These are phyloP conservation scores for Boletus vinaceobasis DNA, from an alignment of 768 basidiomycete genomes.

Conservation along the genomic window DNA sequence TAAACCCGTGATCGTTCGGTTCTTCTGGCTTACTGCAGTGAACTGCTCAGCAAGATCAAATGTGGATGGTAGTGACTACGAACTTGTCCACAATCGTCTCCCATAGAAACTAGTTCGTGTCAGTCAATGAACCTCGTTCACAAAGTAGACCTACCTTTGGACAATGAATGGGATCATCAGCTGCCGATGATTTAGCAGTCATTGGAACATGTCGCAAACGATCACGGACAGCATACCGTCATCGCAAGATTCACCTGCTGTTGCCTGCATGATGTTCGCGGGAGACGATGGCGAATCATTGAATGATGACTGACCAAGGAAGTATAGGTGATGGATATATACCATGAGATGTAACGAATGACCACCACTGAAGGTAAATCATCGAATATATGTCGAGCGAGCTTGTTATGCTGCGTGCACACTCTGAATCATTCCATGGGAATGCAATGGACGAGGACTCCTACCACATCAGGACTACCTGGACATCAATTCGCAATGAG, in stretches of 20 bases:
- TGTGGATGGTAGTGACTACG: not conserved
- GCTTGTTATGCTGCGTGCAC: not conserved
- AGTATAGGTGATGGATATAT: too few relatives aligned
- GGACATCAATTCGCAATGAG: not conserved
- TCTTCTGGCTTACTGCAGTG: not conserved
- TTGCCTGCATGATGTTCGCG: not conserved
- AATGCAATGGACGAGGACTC: not conserved
- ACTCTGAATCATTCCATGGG: not conserved
- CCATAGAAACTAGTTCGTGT: not conserved
- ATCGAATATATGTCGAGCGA: not conserved
- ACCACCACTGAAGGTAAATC: not conserved
- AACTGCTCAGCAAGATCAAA: not conserved
- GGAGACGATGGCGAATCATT: not conserved
- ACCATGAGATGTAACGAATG: not conserved
- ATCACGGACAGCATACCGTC: not conserved
- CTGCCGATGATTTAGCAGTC: not conserved
- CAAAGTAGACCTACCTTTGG: not conserved
- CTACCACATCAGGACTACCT: not conserved
- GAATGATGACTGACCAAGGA: not conserved
- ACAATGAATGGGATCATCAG: not conserved
- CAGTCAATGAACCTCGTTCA: not conserved
- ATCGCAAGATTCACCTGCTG: not conserved
- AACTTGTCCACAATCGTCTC: not conserved
- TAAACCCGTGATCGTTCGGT: not conserved
- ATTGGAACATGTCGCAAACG: not conserved